These are phyloP conservation scores for Calonectria henricotiae DNA, from an alignment of 2,329 filamentous ascomycete species.

Conservation along the genomic window DNA sequence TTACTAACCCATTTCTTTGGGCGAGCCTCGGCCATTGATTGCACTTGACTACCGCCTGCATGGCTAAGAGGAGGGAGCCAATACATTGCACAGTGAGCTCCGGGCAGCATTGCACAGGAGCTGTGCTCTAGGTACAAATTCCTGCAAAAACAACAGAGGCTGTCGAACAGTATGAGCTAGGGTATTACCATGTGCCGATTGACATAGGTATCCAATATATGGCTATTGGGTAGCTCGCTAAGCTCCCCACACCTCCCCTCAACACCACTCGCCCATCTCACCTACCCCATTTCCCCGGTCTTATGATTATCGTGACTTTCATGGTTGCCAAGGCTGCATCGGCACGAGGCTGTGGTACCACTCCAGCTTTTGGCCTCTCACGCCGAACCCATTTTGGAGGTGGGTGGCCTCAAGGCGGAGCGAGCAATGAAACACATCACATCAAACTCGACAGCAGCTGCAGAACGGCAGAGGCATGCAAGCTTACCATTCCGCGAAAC, in stretches of 20 bases:
- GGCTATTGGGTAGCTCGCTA: slow-evolving; percentile 19
- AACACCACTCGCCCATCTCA: not conserved
- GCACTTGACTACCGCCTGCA: not conserved
- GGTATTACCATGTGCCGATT: slow-evolving; percentile 1
- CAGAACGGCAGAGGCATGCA: slow-evolving; percentile 23
- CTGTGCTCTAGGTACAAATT: not conserved
- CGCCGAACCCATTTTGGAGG: slow-evolving; percentile 7
- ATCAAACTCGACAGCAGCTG: slow-evolving; percentile 14
- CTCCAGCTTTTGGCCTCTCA: not conserved
- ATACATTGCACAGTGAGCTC: not conserved
- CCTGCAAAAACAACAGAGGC: not conserved
- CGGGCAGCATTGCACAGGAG: not conserved
- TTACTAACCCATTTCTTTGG: not conserved
- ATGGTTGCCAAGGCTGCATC: slow-evolving; percentile 9
- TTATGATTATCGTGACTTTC: slow-evolving; percentile 1
- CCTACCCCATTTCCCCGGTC: not conserved
- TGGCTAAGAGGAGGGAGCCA: not conserved
- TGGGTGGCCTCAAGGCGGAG: slow-evolving; percentile 22
- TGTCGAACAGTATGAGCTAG: not conserved
- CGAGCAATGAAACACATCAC: slow-evolving; percentile 26
- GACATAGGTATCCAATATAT: not conserved
- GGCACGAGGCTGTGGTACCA: slow-evolving; percentile 27
- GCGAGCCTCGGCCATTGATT: not conserved
- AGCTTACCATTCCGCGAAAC: slow-evolving; percentile 1
- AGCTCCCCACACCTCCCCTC: not conserved